phyloP scores from a whole-genome alignment of 1,139 yeast genomes.

The Diutina catenulata region DNA sequence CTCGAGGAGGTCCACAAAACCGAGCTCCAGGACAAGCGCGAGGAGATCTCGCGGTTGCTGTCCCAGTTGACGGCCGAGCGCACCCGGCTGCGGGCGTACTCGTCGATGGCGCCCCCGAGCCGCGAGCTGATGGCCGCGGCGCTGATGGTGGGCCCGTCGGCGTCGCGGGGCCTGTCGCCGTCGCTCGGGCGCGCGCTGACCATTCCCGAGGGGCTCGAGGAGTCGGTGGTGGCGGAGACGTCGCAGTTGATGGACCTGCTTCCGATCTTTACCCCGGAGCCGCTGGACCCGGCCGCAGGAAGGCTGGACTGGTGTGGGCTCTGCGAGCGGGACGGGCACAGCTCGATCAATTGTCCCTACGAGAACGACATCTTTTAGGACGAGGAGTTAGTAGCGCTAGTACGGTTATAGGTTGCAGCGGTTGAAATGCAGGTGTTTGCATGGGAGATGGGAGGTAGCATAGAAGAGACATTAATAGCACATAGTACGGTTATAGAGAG shows the following conservation, averaged over 20 bases:
- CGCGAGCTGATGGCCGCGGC: neutral
- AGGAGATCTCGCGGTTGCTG: neutral
- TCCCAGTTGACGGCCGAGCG: neutral
- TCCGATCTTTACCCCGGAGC: conserved; percentile 43
- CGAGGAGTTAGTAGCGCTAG: no score
- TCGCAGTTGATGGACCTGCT: no score
- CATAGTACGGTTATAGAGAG: no score
- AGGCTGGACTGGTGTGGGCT: conserved; percentile 79
- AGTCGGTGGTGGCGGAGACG: no score
- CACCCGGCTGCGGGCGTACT: neutral
- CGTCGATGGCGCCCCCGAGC: neutral
- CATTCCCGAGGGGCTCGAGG: no score
- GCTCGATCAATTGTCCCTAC: conserved; percentile 76
- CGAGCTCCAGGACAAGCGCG: neutral
- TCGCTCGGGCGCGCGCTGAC: neutral
- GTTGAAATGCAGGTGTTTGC: no score
- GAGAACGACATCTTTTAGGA: conserved; percentile 44
- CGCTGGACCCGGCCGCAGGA: conserved; percentile 63
- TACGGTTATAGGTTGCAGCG: no score
- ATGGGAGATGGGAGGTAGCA: no score
- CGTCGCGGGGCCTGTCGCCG: neutral
- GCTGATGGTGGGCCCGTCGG: neutral
- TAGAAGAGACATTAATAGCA: no score
- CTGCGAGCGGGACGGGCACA: conserved; percentile 86
- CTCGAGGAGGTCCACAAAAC: conserved; percentile 18